Conservation (phyloP, 1,284 basidiomycete genomes). For the Heterobasidion parviporum region DNA sequence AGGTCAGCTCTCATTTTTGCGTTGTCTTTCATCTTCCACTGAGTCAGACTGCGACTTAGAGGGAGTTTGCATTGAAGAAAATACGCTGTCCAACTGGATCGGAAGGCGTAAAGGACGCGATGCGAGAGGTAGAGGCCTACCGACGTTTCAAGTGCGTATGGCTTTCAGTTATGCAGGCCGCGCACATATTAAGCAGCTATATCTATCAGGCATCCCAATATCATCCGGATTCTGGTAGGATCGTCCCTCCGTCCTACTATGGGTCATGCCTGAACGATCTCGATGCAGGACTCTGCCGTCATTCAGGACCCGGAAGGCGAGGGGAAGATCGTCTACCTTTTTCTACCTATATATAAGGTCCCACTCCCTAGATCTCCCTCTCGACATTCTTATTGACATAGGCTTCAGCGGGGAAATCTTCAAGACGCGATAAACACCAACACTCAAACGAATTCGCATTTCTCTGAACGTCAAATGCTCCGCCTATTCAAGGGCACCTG, state of each 20-base stretch:
- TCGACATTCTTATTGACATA: slow-evolving; percentile 2
- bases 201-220: slow-evolving; percentile 68
- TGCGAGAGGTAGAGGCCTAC: slow-evolving; percentile 89
- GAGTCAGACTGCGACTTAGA: slow-evolving; percentile 27
- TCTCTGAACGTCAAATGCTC: slow-evolving; percentile 85
- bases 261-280: slow-evolving; percentile 4
- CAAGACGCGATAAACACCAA: slow-evolving; percentile 93
- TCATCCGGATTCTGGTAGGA: slow-evolving; percentile 75
- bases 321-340: slow-evolving; percentile 91
- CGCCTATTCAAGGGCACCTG: slow-evolving; percentile 91
- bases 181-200: background rate
- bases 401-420: slow-evolving; percentile 72
- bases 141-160: slow-evolving; percentile 75
- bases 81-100: slow-evolving; percentile 80
- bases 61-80: slow-evolving; percentile 92
- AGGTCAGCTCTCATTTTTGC: slow-evolving; percentile 32
- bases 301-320: slow-evolving; percentile 90
- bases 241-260: background rate
- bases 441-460: slow-evolving; percentile 75
- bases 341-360: slow-evolving; percentile 84
- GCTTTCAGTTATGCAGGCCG: background rate
- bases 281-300: slow-evolving; percentile 77
- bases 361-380: slow-evolving; percentile 5
- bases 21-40: background rate
- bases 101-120: slow-evolving; percentile 76